phyloP scores from a whole-genome alignment of 805 yeast genomes.

The Candida golubevii region DNA sequence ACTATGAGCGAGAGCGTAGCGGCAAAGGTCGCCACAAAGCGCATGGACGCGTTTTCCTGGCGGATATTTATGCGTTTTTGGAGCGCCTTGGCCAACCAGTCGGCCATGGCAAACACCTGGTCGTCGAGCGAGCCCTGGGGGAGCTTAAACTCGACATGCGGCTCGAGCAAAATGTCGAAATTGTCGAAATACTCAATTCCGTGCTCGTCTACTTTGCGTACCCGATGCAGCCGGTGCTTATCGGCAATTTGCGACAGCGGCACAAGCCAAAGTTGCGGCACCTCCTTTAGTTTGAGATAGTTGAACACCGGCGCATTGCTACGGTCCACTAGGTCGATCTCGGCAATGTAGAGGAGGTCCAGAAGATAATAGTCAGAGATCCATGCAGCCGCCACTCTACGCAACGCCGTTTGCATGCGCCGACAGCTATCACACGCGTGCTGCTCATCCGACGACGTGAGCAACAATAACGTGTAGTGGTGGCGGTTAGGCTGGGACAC shows the following conservation, averaged over 20 bases:
- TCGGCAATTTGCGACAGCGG: conserved; percentile 41
- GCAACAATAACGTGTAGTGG: conserved; percentile 46
- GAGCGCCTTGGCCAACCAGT: conserved; percentile 45
- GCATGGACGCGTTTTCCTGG: conserved; percentile 35
- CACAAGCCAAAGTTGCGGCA: conserved; percentile 66
- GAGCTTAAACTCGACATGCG: conserved; percentile 33
- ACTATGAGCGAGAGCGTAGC: conserved; percentile 43
- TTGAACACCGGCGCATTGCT: conserved; percentile 40
- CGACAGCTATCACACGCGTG: conserved; percentile 48
- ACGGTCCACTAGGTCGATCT: conserved; percentile 45
- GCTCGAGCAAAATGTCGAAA: conserved; percentile 22
- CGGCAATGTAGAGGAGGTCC: conserved; percentile 41
- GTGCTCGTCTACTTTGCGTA: conserved; percentile 19
- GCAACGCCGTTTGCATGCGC: conserved; percentile 38
- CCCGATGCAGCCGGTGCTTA: conserved; percentile 11
- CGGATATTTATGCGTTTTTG: conserved; percentile 41
- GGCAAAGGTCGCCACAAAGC: conserved; percentile 44
- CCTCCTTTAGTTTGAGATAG: conserved; percentile 40
- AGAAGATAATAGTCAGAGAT: conserved; percentile 39
- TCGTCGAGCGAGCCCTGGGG: conserved; percentile 31
- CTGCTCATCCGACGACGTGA: conserved; percentile 45
- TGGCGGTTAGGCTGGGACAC: conserved; percentile 28
- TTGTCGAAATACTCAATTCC: conserved; percentile 16
- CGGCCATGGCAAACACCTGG: conserved; percentile 49
- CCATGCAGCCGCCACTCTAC: conserved; percentile 42